phyloP scores from a whole-genome alignment of 2,329 filamentous ascomycete species.

The Fusarium burgessii region DNA sequence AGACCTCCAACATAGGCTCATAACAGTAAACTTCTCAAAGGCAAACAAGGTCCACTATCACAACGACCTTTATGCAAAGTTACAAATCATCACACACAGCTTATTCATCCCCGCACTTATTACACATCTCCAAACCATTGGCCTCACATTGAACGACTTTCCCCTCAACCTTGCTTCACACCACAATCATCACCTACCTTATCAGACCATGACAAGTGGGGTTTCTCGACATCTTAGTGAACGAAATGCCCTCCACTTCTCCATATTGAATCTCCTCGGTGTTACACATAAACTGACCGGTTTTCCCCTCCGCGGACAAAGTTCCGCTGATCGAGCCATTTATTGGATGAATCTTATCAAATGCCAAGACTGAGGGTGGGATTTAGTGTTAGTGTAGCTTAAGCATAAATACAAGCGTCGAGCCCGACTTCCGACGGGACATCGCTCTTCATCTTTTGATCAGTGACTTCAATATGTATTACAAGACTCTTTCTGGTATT shows the following conservation, averaged over 20 bases:
- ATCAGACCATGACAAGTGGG: background rate
- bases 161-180: background rate
- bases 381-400: constrained; percentile 1
- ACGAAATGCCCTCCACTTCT: background rate
- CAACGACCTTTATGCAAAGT: background rate
- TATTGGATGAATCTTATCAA: constrained; percentile 1
- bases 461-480: background rate
- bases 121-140: background rate
- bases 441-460: background rate
- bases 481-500: constrained; percentile 10
- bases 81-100: background rate
- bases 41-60: background rate
- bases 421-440: background rate
- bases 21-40: background rate
- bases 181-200: background rate
- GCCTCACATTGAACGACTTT: too few relatives aligned
- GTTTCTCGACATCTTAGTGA: background rate
- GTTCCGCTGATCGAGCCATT: background rate
- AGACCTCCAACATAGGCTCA: background rate
- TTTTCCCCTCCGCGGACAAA: background rate
- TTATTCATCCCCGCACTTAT: background rate
- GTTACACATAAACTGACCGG: background rate
- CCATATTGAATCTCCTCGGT: background rate
- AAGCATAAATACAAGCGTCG: constrained; percentile 32
- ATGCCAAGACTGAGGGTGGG: constrained; percentile 1